Evolutionary conservation across 179 eudicot species (phyloP).

Genomic region (Amaranthus tricolor): DNA sequence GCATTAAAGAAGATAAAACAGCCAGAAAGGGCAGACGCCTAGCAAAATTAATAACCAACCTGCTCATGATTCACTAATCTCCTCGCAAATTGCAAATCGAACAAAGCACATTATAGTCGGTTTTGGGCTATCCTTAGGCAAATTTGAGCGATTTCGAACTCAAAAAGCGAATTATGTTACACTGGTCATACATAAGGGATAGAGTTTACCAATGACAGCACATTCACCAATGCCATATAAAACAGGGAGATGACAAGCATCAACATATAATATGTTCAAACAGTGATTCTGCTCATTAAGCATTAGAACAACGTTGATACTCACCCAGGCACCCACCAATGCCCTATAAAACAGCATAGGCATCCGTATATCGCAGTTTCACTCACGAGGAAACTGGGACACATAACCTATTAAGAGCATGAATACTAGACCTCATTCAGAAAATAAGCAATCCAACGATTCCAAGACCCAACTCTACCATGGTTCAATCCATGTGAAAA

Average conservation of each 20-base stretch:
- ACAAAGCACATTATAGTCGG: no score
- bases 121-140: no score
- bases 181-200: not conserved
- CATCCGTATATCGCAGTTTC: not conserved
- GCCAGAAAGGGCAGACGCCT: not conserved
- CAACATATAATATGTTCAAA: not conserved
- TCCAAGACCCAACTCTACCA: conserved; percentile 8
- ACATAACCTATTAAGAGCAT: not conserved
- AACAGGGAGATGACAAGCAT: not conserved
- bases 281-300: conserved; percentile 6
- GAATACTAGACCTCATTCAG: not conserved
- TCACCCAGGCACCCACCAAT: no score
- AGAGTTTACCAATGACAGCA: not conserved
- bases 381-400: not conserved
- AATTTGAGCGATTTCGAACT: no score
- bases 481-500: conserved; percentile 12
- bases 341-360: not conserved
- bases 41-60: conserved; percentile 7
- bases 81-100: no score
- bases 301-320: not conserved
- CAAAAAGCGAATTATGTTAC: no score
- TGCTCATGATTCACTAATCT: not conserved
- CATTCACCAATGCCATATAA: not conserved
- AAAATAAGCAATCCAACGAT: not conserved
- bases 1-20: not conserved